Evolutionary conservation across 1,139 yeast species (phyloP).

Genomic region (Geotrichum candidum): DNA sequence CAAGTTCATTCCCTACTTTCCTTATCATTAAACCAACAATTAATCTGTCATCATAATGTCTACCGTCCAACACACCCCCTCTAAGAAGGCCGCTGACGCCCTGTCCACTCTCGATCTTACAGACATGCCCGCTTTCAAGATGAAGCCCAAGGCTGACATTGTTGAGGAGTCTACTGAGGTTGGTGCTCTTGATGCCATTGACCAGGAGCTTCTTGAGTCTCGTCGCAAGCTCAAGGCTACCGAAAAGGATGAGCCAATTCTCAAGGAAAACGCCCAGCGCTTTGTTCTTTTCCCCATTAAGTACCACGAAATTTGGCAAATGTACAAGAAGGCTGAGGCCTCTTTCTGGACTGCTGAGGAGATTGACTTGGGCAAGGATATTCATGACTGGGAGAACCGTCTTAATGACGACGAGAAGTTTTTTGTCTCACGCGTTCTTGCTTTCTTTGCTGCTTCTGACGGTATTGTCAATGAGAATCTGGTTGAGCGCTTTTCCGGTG

Average conservation of each 20-base stretch:
- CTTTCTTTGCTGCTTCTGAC: conserved; percentile 98
- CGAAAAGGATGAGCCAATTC: conserved; percentile 86
- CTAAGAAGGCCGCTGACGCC: conserved; percentile 37
- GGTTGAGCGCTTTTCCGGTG: conserved; percentile 94
- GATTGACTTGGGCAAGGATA: conserved; percentile 89
- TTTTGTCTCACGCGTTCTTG: conserved; percentile 85
- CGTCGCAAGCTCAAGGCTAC: conserved; percentile 51
- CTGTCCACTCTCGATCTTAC: conserved; percentile 32
- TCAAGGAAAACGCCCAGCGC: conserved; percentile 79
- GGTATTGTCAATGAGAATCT: conserved; percentile 96
- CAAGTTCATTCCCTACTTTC: background rate
- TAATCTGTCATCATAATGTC: conserved; percentile 14
- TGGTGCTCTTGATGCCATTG: conserved; percentile 17
- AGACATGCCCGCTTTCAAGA: conserved; percentile 24
- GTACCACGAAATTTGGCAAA: conserved; percentile 98
- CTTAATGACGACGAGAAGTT: conserved; percentile 84
- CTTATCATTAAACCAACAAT: background rate
- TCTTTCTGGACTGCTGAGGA: conserved; percentile 99
- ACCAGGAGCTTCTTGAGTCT: conserved; percentile 25
- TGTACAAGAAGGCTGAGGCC: conserved; percentile 98
- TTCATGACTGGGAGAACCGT: conserved; percentile 80
- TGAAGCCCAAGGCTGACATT: conserved; percentile 20
- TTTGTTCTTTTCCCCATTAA: conserved; percentile 95
- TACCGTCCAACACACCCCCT: conserved; percentile 35
- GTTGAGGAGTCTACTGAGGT: conserved; percentile 10